Conservation (phyloP, 208 protist species). For the Crithidia expoeki region DNA sequence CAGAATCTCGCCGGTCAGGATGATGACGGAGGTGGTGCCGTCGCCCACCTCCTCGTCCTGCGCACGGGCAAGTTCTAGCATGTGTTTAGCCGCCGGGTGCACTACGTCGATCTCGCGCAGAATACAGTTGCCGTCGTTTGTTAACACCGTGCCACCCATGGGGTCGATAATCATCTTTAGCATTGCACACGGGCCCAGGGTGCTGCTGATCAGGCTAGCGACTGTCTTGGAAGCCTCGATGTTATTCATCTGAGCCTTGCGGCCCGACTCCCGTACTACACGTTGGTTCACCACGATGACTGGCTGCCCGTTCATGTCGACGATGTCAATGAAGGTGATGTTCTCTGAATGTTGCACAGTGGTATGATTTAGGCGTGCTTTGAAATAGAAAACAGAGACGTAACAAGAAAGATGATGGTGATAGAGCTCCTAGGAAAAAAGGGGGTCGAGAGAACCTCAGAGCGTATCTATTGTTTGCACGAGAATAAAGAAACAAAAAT, state of each 20-base stretch:
- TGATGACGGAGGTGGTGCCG: constrained; percentile 99
- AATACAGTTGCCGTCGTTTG: constrained; percentile 99
- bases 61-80: constrained; percentile 99
- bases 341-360: neutral
- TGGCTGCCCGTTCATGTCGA: constrained; percentile 65
- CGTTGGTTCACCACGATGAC: constrained; percentile 95
- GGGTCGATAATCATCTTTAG: constrained; percentile 99
- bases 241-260: constrained; percentile 98
- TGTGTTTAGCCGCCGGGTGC: constrained; percentile 99
- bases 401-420: neutral
- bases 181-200: constrained; percentile 99
- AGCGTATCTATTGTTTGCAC: neutral
- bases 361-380: neutral
- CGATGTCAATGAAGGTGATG: constrained; percentile 5
- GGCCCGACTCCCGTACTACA: constrained; percentile 96
- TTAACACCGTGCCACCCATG: constrained; percentile 99
- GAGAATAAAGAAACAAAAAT: constrained; percentile 8
- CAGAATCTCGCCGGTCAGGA: constrained; percentile 99
- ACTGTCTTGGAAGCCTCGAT: constrained; percentile 98
- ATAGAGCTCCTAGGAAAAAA: neutral
- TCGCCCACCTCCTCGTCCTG: constrained; percentile 99
- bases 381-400: neutral
- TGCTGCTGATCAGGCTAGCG: constrained; percentile 99
- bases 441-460: neutral
- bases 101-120: constrained; percentile 99